Evolutionary conservation across 2,329 filamentous ascomycete species (phyloP).

Genomic region (Alternaria rosae): DNA sequence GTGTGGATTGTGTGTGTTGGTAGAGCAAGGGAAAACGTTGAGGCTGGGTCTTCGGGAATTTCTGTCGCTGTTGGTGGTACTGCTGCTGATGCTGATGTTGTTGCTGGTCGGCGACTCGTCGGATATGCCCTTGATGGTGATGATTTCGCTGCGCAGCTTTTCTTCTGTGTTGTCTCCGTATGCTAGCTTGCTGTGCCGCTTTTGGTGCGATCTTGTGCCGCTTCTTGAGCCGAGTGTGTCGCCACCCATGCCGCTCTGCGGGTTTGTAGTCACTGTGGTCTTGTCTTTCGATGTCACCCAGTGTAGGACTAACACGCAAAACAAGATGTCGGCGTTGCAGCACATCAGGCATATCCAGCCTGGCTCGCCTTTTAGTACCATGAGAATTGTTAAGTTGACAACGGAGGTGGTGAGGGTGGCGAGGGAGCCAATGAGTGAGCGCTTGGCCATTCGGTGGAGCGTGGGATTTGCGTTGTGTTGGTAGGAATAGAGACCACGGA

Average conservation of each 20-base stretch:
- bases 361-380: constrained; percentile 66
- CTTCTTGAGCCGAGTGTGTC: not conserved
- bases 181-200: not conserved
- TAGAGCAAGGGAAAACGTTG: not conserved
- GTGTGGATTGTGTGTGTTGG: not conserved
- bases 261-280: not conserved
- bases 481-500: constrained; percentile 65
- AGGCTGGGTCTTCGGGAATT: not conserved
- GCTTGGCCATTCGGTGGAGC: constrained; percentile 62
- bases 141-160: not conserved
- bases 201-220: not conserved
- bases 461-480: constrained; percentile 55
- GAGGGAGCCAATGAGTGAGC: constrained; percentile 67
- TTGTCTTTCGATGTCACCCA: constrained; percentile 59
- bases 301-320: constrained; percentile 64
- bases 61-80: not conserved
- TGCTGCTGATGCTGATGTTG: not conserved
- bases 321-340: not conserved
- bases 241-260: not conserved
- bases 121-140: not conserved
- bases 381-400: constrained; percentile 66
- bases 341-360: constrained; percentile 72
- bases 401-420: constrained; percentile 66
- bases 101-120: not conserved
- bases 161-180: not conserved